Base-by-base conservation (phyloP, 1,139 yeast genomes). In the Chernovozyma aurita region DNA sequence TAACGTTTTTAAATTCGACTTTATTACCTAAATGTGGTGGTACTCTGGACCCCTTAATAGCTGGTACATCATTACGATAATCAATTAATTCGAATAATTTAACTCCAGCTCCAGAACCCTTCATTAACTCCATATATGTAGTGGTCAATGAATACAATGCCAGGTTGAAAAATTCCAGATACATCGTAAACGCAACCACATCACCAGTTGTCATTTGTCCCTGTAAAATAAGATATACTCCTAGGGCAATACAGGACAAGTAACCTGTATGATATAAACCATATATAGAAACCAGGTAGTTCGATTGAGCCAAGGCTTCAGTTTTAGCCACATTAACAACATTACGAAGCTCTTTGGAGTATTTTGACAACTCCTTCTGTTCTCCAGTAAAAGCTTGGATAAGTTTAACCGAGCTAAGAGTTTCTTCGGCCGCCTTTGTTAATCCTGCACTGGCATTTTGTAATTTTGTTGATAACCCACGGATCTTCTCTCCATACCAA, bases 1-100 rank as follows among this genome's bases (percentile, higher is more conserved):
- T 69, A 21, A 90, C 85, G 46, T 86, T 61, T 37, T 65, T 59
- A 51, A 92, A 83, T 42, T 70, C 76, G 36, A 90, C 78, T 37
- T 79, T 74, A 18, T 85, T 85, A 4, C 52, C 49, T 14, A 63
- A 40, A 3, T 49, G 61, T n/a, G 73, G 72, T 11, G 66, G 56
- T 3, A 76, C 52, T 17, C 65, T 65, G 6, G 57, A 57, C 0
- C 73, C 74, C 37, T 58, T 52, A 20, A 73, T 57, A 1, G 77
- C 61, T 31, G 71, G 67, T 1, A 74, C 77, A 14, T 55, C 59
- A 34, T 72, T 71, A 17, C 56, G 53, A 40, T 63, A 59, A 41
- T 73, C 77, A 29, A 73, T 65, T 42, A 75, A 57, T 21, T 63
- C 66, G 45, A 70, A 70, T 30, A 75, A 58, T 47, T 69, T 70